Base-by-base conservation (phyloP, 768 basidiomycete species). In the Phaeolepiota aurea region DNA sequence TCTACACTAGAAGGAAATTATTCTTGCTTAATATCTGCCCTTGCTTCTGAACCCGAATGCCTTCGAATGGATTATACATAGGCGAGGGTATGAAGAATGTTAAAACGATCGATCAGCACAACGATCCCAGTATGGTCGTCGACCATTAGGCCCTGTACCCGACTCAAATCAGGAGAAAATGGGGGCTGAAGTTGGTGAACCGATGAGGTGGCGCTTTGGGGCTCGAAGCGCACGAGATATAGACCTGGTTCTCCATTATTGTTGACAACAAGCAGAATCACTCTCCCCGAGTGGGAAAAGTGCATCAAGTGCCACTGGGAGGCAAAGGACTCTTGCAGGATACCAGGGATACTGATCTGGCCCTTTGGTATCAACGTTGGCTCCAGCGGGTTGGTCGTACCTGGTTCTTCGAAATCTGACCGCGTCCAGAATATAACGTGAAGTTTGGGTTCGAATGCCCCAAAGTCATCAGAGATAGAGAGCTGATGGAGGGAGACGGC, bases 401-500 rank as follows among this genome's bases (percentile, higher is more conserved):
- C n/a, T 14, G 7, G 10, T 23, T 28, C 22, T n/a, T n/a, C n/a
- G n/a, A n/a, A n/a, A 14, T 40, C 25, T 10, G 23, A 30, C 9
- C 40, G 30, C 7, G 40, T 34, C 40, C 40, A 41, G 21, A 41
- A 41, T 25, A 20, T 32, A 5, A 41, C 20, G 12, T 22, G 32
- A 10, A 41, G 15, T 3, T 19, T 12, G 11, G 31, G 18, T 3
- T 9, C 28, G 14, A 4, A 5, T 15, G 21, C 5, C 22, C 31
- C 38, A 14, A 5, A 14, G 5, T 5, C 28, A 18, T 18, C 21
- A 9, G 10, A 10, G 9, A 11, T 9, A n/a, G 14, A 5, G 32
- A 38, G 21, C 3, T 36, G 28, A 31, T 48, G 48, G n/a, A 55
- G 31, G 4, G 52, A 52, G n/a, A 54, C 52, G 3, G 48, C 48